These are phyloP conservation scores for Septoria petroselini DNA, from an alignment of 2,329 filamentous ascomycete species.

Conservation along the genomic window DNA sequence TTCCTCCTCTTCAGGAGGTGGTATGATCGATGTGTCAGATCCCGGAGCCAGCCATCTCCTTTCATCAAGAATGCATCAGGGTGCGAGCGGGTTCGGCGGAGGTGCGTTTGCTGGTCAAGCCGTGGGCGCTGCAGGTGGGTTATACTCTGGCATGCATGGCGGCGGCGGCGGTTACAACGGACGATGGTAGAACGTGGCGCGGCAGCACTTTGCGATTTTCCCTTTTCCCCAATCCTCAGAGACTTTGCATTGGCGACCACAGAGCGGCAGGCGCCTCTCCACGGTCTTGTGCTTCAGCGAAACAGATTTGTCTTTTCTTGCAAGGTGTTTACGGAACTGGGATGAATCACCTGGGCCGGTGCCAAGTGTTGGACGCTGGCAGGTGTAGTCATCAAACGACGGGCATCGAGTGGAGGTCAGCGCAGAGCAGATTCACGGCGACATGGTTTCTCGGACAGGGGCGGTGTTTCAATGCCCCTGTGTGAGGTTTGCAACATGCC, in stretches of 20 bases:
- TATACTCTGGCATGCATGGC: slow-evolving; percentile 36
- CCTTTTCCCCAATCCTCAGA: background rate
- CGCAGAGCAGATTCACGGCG: slow-evolving; percentile 16
- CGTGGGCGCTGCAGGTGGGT: slow-evolving; percentile 27
- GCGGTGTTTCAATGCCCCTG: slow-evolving; percentile 17
- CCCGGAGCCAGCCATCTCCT: slow-evolving; percentile 83
- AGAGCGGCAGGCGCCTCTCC: slow-evolving; percentile 10
- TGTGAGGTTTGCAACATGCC: slow-evolving; percentile 27
- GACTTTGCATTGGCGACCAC: slow-evolving; percentile 23
- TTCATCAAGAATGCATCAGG: slow-evolving; percentile 92
- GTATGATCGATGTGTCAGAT: slow-evolving; percentile 90
- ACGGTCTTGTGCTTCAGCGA: slow-evolving; percentile 24
- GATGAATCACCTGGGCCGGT: slow-evolving; percentile 27
- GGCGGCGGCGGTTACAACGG: slow-evolving; percentile 32
- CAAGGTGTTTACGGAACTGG: slow-evolving; percentile 30
- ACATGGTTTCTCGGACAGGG: slow-evolving; percentile 14
- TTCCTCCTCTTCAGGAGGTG: slow-evolving; percentile 94
- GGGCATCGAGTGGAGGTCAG: slow-evolving; percentile 18
- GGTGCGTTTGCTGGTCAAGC: slow-evolving; percentile 28
- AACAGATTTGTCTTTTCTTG: slow-evolving; percentile 27
- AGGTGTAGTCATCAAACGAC: slow-evolving; percentile 26
- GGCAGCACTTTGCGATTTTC: slow-evolving; percentile 15
- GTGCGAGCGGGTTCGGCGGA: slow-evolving; percentile 60
- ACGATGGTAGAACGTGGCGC: slow-evolving; percentile 29
- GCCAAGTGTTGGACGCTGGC: slow-evolving; percentile 34